These are phyloP conservation scores for Medicago lupulina DNA, from an alignment of 306 rosid species.

Conservation along the genomic window DNA sequence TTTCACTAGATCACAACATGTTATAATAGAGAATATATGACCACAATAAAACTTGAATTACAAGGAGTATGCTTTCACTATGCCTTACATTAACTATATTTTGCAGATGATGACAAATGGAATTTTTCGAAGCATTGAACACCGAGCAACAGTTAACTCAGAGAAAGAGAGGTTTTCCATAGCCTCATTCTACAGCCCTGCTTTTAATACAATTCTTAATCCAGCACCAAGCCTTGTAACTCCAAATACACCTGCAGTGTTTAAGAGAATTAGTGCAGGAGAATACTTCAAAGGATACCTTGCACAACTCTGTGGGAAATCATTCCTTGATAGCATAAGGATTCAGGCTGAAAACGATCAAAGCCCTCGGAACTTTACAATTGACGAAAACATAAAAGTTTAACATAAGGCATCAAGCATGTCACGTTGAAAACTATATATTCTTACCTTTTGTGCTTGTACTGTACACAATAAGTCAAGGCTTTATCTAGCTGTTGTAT, in stretches of 20 bases:
- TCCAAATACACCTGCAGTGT: slow-evolving; percentile 47
- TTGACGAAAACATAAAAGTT: background rate
- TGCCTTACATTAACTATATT: background rate
- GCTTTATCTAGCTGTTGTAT: background rate
- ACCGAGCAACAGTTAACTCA: slow-evolving; percentile 51
- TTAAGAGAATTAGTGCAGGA: slow-evolving; percentile 32
- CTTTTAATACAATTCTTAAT: slow-evolving; percentile 41
- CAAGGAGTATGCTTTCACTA: background rate
- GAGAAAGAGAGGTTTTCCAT: slow-evolving; percentile 61
- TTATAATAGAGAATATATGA: background rate
- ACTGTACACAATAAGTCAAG: background rate
- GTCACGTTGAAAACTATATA: background rate
- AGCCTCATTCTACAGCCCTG: slow-evolving; percentile 56
- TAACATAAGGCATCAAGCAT: background rate
- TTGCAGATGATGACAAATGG: slow-evolving; percentile 59
- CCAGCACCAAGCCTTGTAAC: slow-evolving; percentile 61
- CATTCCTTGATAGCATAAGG: slow-evolving; percentile 48
- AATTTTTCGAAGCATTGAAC: slow-evolving; percentile 50
- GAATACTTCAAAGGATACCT: slow-evolving; percentile 48
- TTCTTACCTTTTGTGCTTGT: background rate
- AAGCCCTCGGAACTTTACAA: background rate
- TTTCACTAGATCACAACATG: background rate
- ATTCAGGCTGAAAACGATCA: background rate
- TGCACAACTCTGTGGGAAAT: slow-evolving; percentile 52
- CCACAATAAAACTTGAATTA: background rate